Evolutionary conservation across 495 filamentous ascomycete genomes (phyloP).

Genomic region (Penicillium simplicissimum): DNA sequence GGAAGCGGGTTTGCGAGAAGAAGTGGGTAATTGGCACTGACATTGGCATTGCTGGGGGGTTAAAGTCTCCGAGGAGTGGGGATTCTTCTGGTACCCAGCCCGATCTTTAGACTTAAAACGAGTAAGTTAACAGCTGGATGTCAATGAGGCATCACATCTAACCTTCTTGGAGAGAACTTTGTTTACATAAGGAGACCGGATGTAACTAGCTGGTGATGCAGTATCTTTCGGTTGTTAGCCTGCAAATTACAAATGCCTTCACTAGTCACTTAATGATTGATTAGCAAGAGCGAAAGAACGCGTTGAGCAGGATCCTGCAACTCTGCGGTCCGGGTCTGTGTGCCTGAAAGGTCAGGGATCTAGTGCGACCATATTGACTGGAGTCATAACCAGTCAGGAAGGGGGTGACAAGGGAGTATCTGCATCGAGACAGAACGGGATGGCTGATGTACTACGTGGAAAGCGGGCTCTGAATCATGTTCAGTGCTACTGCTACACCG

Average conservation of each 20-base stretch:
- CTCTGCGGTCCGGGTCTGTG: background rate
- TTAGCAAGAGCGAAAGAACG: background rate
- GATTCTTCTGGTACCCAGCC: conserved; percentile 35
- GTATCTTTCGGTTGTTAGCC: background rate
- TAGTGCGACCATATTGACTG: background rate
- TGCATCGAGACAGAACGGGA: conserved; percentile 19
- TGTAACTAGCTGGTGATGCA: background rate
- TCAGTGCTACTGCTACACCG: conserved; percentile 3
- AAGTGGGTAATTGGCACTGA: background rate
- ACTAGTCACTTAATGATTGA: background rate
- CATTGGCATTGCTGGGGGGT: background rate
- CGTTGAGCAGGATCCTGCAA: background rate
- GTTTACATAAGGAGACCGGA: background rate
- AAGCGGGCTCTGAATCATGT: conserved; percentile 11
- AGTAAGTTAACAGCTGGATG: conserved; percentile 38
- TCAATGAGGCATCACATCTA: background rate
- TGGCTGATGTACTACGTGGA: background rate
- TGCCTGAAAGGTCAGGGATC: conserved; percentile 9
- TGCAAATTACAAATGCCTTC: background rate
- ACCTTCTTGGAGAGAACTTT: background rate
- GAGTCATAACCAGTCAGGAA: background rate
- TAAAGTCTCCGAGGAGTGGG: conserved; percentile 31
- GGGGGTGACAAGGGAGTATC: conserved; percentile 8
- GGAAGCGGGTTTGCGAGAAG: background rate
- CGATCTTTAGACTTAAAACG: conserved; percentile 35